phyloP scores from a whole-genome alignment of 768 basidiomycete species.

The Amanita fuliginea region DNA sequence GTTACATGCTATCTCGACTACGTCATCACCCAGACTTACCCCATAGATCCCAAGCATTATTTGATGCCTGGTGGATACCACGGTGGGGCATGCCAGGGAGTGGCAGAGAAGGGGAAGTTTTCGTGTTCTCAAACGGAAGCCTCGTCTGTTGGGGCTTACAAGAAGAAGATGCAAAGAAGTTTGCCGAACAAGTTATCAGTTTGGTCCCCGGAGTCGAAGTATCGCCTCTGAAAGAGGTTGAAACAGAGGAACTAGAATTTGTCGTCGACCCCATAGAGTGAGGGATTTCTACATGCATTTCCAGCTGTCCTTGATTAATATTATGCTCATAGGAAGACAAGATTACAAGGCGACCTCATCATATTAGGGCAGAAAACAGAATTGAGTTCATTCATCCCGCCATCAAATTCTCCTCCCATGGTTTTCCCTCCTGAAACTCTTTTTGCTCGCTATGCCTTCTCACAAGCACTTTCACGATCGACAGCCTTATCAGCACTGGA shows the following conservation, averaged over 20 bases:
- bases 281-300: conserved; percentile 21
- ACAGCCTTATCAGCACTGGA: conserved; percentile 85
- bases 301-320: conserved; percentile 6
- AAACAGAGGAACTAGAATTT: conserved; percentile 89
- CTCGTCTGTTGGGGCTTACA: conserved; percentile 86
- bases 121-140: conserved; percentile 81
- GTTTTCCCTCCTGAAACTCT: conserved; percentile 60
- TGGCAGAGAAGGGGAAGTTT: conserved; percentile 63
- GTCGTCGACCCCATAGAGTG: conserved; percentile 87
- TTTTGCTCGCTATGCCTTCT: conserved; percentile 83
- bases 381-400: conserved; percentile 39
- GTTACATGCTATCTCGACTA: conserved; percentile 61
- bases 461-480: conserved; percentile 84
- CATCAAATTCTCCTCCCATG: conserved; percentile 35
- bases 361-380: conserved; percentile 67
- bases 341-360: conserved; percentile 86
- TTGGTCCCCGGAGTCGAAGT: conserved; percentile 48
- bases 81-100: conserved; percentile 41
- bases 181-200: conserved; percentile 51
- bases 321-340: conserved; percentile 48
- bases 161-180: conserved; percentile 62
- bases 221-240: conserved; percentile 50
- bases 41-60: conserved; percentile 42
- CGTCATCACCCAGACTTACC: conserved; percentile 41
- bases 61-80: conserved; percentile 76